A percentile compares a stretch with the other conserved stretches of the same genome.
Evolutionary conservation across 345 rosid species (phyloP).

Genomic region (Arabidopsis thaliana): DNA sequence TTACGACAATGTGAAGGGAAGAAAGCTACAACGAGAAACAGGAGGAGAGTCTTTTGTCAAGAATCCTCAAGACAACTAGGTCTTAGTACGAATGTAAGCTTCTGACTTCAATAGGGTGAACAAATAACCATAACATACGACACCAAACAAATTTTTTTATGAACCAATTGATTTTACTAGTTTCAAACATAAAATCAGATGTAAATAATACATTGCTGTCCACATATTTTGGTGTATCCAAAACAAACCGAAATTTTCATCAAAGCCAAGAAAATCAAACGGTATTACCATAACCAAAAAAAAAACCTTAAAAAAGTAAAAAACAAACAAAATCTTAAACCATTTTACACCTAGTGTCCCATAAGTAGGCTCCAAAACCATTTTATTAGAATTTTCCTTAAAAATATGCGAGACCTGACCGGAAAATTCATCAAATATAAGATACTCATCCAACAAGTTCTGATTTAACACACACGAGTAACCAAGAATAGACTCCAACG

Average conservation of each 20-base stretch:
- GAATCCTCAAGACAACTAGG: not conserved
- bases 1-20: not conserved
- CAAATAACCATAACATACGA: not conserved
- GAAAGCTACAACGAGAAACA: not conserved
- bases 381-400: not conserved
- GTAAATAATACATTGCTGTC: no score
- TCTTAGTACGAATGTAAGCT: no score
- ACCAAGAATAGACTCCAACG: conserved; percentile 13
- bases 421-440: not conserved
- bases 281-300: not conserved
- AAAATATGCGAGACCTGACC: not conserved
- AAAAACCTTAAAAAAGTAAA: not conserved
- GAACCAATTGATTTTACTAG: not conserved
- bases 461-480: not conserved
- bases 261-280: not conserved
- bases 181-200: not conserved
- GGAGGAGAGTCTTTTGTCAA: not conserved
- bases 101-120: not conserved
- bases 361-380: not conserved
- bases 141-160: not conserved
- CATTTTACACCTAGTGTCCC: not conserved
- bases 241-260: not conserved
- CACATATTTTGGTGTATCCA: no score
- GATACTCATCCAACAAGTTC: not conserved
- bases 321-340: not conserved